Evolutionary conservation across 306 rosid genomes (phyloP).

Genomic region (Cicer yamashitae): DNA sequence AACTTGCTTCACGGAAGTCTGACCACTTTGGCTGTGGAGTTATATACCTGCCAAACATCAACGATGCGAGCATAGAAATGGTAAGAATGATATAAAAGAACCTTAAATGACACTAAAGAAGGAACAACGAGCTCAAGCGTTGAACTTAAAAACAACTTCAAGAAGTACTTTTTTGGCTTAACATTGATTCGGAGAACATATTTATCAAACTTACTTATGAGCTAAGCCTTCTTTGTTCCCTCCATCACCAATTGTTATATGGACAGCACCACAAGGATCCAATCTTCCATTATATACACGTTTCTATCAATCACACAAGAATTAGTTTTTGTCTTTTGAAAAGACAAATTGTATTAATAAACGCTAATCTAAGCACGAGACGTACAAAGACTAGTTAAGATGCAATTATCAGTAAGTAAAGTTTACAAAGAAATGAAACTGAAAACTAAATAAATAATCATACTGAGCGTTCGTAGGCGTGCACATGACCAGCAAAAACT

Average conservation of each 20-base stretch:
- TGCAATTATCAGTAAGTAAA: neutral
- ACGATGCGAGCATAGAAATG: neutral
- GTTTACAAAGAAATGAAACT: neutral
- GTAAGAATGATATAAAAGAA: constrained; percentile 13
- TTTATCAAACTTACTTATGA: constrained; percentile 54
- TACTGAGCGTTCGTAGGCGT: constrained; percentile 94
- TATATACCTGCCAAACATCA: constrained; percentile 57
- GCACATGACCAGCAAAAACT: constrained; percentile 85
- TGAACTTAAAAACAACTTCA: neutral
- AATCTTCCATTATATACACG: constrained; percentile 68
- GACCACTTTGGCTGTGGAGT: constrained; percentile 84
- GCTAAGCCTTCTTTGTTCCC: constrained; percentile 95
- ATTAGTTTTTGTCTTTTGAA: neutral
- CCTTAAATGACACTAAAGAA: neutral
- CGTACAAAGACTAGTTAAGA: too few species aligned
- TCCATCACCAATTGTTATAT: constrained; percentile 93
- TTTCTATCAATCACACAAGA: constrained; percentile 54
- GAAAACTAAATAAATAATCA: neutral
- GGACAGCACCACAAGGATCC: constrained; percentile 84
- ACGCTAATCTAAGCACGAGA: too few species aligned
- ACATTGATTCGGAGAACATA: constrained; percentile 10
- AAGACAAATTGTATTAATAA: too few species aligned
- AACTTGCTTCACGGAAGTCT: constrained; percentile 87
- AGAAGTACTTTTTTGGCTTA: neutral
- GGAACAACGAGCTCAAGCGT: neutral